A percentile compares a stretch with the other conserved stretches of the same genome.
Evolutionary conservation across 306 rosid species (phyloP).

Genomic region (Vigna trinervia): DNA sequence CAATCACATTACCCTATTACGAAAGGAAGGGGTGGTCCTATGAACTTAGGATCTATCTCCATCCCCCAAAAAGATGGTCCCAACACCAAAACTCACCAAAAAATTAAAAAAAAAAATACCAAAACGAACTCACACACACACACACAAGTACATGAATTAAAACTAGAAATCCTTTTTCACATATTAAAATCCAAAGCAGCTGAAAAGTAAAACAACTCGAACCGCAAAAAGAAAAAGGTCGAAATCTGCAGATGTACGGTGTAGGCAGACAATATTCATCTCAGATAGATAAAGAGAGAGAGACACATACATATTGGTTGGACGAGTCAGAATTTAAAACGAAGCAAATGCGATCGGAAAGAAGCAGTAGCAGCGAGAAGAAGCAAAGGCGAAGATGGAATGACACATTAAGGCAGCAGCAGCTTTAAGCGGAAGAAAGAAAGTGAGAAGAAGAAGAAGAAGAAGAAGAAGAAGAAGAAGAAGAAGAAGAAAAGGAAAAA

Average conservation of each 20-base stretch:
- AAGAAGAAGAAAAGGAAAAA: constrained; percentile 36
- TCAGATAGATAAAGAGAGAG: neutral
- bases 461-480: neutral
- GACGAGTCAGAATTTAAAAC: neutral
- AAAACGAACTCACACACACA: neutral
- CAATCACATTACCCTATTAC: constrained; percentile 13
- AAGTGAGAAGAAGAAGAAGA: neutral
- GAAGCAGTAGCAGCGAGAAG: constrained; percentile 48
- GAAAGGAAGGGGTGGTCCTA: neutral
- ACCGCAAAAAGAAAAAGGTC: constrained; percentile 13
- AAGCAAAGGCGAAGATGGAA: constrained; percentile 22
- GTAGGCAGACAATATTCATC: constrained; percentile 2
- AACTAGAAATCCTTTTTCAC: constrained; percentile 10
- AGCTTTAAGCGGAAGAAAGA: neutral
- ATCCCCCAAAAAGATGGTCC: neutral
- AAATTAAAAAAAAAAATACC: neutral
- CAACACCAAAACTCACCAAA: neutral
- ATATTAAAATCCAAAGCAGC: constrained; percentile 10
- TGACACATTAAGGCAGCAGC: constrained; percentile 36
- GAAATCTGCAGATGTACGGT: constrained; percentile 26
- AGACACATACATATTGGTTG: neutral
- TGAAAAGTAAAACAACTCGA: constrained; percentile 20
- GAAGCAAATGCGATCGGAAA: constrained; percentile 42
- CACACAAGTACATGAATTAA: neutral
- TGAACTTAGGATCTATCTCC: constrained; percentile 25